A percentile compares a stretch with the other conserved stretches of the same genome.
phyloP scores from a whole-genome alignment of 495 filamentous ascomycete genomes.

The Mycothermus thermophilus region DNA sequence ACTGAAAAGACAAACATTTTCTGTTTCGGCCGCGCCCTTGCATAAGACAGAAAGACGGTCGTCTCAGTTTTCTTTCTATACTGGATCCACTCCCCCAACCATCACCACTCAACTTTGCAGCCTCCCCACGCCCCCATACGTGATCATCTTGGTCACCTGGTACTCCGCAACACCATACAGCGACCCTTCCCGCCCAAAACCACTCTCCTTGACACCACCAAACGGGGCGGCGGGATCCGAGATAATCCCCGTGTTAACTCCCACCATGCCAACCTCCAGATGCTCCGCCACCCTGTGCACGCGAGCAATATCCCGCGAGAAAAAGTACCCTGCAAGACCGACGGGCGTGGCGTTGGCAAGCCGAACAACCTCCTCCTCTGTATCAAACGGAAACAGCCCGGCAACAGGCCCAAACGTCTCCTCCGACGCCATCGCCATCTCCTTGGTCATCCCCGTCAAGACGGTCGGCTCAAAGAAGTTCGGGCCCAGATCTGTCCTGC shows the following conservation, averaged over 20 bases:
- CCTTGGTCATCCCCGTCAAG: conserved; percentile 61
- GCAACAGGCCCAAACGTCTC: conserved; percentile 86
- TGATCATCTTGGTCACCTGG: conserved; percentile 73
- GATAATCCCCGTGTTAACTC: conserved; percentile 71
- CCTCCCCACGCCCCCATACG: conserved; percentile 62
- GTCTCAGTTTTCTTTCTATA: too few species aligned
- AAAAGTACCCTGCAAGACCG: conserved; percentile 80
- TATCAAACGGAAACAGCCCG: conserved; percentile 68
- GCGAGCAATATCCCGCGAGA: conserved; percentile 56
- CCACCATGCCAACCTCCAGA: conserved; percentile 84
- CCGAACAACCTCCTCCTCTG: conserved; percentile 69
- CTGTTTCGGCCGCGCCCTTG: too few species aligned
- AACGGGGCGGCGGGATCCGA: conserved; percentile 76
- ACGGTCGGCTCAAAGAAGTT: conserved; percentile 81
- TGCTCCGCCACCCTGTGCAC: conserved; percentile 68
- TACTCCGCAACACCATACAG: conserved; percentile 89
- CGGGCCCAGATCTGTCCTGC: conserved; percentile 44
- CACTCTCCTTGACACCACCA: conserved; percentile 86
- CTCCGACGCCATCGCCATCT: conserved; percentile 65
- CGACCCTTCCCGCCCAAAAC: conserved; percentile 85
- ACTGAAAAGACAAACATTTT: too few species aligned
- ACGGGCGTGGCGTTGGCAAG: conserved; percentile 66
- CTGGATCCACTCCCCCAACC: too few species aligned
- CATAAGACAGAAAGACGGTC: too few species aligned
- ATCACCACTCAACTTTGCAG: too few species aligned